phyloP scores from a whole-genome alignment of 2,329 filamentous ascomycete species.

The Diplodia intermedia region DNA sequence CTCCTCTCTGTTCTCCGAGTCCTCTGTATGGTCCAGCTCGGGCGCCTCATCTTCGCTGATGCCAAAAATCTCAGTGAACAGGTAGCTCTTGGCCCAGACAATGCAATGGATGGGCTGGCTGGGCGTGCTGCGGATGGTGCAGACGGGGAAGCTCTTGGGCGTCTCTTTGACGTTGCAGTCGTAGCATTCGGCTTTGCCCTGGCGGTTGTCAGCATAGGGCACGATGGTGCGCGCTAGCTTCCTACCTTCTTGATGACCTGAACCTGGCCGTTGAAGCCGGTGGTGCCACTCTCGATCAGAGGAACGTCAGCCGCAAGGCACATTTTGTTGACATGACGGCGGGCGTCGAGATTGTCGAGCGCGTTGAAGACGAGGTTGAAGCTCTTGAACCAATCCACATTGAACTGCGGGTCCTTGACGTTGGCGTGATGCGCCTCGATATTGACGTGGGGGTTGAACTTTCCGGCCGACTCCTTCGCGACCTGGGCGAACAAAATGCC shows the following conservation, averaged over 20 bases:
- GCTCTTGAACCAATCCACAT: constrained; percentile 82
- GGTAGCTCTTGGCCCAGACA: constrained; percentile 97
- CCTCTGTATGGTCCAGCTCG: constrained; percentile 78
- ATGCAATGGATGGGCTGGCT: constrained; percentile 98
- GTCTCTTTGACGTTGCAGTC: constrained; percentile 90
- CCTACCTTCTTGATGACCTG: constrained; percentile 86
- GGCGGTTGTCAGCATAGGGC: constrained; percentile 18
- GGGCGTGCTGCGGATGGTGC: constrained; percentile 94
- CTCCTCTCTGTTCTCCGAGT: constrained; percentile 83
- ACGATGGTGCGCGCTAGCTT: background rate
- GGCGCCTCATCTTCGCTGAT: constrained; percentile 84
- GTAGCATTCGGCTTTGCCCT: constrained; percentile 90
- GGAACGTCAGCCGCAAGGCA: constrained; percentile 90
- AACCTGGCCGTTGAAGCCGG: constrained; percentile 96
- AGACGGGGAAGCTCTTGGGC: constrained; percentile 93
- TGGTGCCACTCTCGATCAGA: constrained; percentile 94
- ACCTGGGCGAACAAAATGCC: constrained; percentile 62
- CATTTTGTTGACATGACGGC: constrained; percentile 97
- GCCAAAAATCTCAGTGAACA: constrained; percentile 93
- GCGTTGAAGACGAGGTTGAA: constrained; percentile 96
- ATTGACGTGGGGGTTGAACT: constrained; percentile 87
- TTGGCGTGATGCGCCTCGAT: constrained; percentile 92
- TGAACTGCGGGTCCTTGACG: constrained; percentile 89
- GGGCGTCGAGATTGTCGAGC: constrained; percentile 91
- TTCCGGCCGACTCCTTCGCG: constrained; percentile 87